phyloP scores from a whole-genome alignment of 352 stramenopile species.

The Blastocystis sp. region DNA sequence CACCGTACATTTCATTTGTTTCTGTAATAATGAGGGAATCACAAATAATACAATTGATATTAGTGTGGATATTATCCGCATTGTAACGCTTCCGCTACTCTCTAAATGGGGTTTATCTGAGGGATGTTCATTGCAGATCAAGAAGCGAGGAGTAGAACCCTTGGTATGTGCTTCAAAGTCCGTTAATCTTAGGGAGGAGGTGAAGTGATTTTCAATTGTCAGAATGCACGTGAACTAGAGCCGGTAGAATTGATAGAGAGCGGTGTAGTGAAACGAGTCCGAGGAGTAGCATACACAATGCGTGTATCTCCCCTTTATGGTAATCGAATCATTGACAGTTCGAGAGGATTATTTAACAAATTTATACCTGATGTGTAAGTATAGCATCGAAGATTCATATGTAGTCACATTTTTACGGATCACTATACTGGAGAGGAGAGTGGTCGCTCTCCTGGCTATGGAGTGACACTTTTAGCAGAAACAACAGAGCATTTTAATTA shows the following conservation, averaged over 20 bases:
- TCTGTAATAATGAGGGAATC: slow-evolving; percentile 70
- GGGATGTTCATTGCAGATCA: slow-evolving; percentile 73
- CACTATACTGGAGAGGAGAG: slow-evolving; percentile 84
- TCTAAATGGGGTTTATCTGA: slow-evolving; percentile 90
- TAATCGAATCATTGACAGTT: slow-evolving; percentile 92
- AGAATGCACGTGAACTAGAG: slow-evolving; percentile 86
- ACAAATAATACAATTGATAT: slow-evolving; percentile 80
- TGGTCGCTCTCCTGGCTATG: slow-evolving; percentile 79
- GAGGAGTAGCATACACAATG: slow-evolving; percentile 90
- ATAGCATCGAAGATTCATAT: neutral
- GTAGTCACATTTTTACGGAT: slow-evolving; percentile 90
- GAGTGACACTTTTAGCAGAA: slow-evolving; percentile 89
- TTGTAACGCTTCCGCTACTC: slow-evolving; percentile 88
- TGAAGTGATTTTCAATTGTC: slow-evolving; percentile 86
- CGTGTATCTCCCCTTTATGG: slow-evolving; percentile 92
- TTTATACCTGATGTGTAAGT: slow-evolving; percentile 94
- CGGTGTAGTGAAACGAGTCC: slow-evolving; percentile 95
- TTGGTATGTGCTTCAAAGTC: neutral
- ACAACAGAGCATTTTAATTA: slow-evolving; percentile 91
- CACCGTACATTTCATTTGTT: slow-evolving; percentile 72
- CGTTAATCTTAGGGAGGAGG: slow-evolving; percentile 73
- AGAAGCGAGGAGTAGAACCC: slow-evolving; percentile 55
- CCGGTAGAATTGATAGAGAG: slow-evolving; percentile 90
- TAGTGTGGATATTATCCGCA: slow-evolving; percentile 88
- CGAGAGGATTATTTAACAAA: slow-evolving; percentile 91